Evolutionary conservation across 2,329 filamentous ascomycete genomes (phyloP).

Genomic region (Aaosphaeria arxii): DNA sequence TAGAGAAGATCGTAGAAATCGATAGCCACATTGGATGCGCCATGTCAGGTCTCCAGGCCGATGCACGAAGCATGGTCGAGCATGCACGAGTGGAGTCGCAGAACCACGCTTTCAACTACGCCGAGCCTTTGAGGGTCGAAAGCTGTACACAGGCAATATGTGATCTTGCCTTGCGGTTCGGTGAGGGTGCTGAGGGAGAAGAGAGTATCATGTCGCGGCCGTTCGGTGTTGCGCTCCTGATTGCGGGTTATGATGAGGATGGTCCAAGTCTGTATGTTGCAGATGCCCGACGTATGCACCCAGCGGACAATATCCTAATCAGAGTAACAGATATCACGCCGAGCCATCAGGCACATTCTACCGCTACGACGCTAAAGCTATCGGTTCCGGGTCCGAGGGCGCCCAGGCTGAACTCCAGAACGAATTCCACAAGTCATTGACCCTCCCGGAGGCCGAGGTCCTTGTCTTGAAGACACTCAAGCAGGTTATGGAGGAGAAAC

Average conservation of each 20-base stretch:
- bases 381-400: slow-evolving; percentile 94
- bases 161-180: slow-evolving; percentile 91
- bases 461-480: slow-evolving; percentile 96
- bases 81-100: slow-evolving; percentile 97
- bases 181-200: slow-evolving; percentile 94
- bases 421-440: slow-evolving; percentile 97
- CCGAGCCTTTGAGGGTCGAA: slow-evolving; percentile 90
- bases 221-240: slow-evolving; percentile 93
- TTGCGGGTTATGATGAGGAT: slow-evolving; percentile 96
- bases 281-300: background rate
- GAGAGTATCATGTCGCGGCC: slow-evolving; percentile 98
- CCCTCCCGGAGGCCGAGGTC: slow-evolving; percentile 88
- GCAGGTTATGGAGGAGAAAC: slow-evolving; percentile 99
- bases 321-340: slow-evolving; percentile 73
- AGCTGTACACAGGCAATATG: slow-evolving; percentile 99
- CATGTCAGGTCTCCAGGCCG: slow-evolving; percentile 96
- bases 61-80: slow-evolving; percentile 96
- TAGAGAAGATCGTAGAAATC: slow-evolving; percentile 99
- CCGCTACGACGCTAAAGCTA: slow-evolving; percentile 97
- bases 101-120: slow-evolving; percentile 97
- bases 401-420: slow-evolving; percentile 98
- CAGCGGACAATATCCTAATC: slow-evolving; percentile 2
- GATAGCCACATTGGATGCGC: slow-evolving; percentile 98
- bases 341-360: slow-evolving; percentile 99
- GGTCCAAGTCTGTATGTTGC: slow-evolving; percentile 75